Evolutionary conservation across 2,329 filamentous ascomycete species (phyloP), one percentile per base, ranked within the genome.

Genomic region (Beauveria medogensis): DNA sequence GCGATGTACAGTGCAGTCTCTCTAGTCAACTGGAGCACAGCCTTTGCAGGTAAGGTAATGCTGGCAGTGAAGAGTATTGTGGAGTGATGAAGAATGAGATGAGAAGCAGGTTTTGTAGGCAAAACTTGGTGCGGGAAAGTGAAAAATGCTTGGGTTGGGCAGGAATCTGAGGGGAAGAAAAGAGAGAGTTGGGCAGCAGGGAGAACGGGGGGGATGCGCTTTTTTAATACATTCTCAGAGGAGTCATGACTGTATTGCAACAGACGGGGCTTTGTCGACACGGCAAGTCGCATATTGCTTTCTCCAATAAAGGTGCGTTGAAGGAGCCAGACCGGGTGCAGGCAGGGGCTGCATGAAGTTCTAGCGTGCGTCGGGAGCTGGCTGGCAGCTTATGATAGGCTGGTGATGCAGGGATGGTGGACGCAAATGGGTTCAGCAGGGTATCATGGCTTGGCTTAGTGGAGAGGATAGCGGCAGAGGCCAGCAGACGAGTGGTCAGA

Each of bases 141-240:
- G 57, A 65, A 64, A 62, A 61, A 62, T 34, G 37, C 34, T 57
- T 41, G 37, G 58, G 63, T 67, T 69, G 64, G 67, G 67, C 65
- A 67, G 63, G 55, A 65, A 66, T 54, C 73, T 74, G 72, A 72
- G 68, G 71, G 69, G 69, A 71, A 67, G 69, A 65, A 67, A 70
- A 67, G 67, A 66, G 69, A 65, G 61, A 68, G 68, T 75, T 72
- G 73, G 73, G 72, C 72, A 72, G 68, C 67, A 67, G 70, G 69
- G 69, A 22, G 34, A 34, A 60, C 48, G 73, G 73, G 73, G 71
- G 72, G 69, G 66, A 66, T 69, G 69, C 69, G 72, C 72, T 69
- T 59, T 74, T 75, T 75, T 75, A 74, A 74, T 72, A 62, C 64
- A 63, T 62, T 63, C 40, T 44, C 34, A 16, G 44, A 55, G 40